Base-by-base conservation (phyloP, 257 asterid species). In the Ballota nigra region DNA sequence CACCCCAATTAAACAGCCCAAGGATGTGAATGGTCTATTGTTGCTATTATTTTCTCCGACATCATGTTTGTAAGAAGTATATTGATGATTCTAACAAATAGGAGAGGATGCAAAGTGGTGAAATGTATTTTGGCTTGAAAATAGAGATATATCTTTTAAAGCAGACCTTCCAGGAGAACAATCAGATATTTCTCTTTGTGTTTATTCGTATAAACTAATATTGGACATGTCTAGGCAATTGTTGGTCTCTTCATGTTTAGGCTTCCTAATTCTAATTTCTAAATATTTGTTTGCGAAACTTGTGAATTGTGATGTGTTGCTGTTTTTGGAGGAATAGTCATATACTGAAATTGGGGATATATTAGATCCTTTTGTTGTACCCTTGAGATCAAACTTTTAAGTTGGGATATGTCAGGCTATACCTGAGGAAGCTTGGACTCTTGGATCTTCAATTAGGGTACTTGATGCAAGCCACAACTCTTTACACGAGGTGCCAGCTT, bases 351-450 rank as follows among this genome's bases (percentile, higher is more conserved):
- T 41, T 41, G 66, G 60, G 61, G 26, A n/a, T 52, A 13, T 49
- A 57, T 59, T 53, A 61, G 40, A 73, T 73, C 57, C 11, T 19
- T 63, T 70, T 29, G 34, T 52, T 75, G 57, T 59, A 20, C 43
- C 68, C 56, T 68, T 68, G 40, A 33, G 66, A 55, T 56, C 70
- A 73, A 61, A 60, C 77, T 78, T 65, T n/a, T n/a, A n/a, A n/a
- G 70, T 79, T 79, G 75, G 77, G 68, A 75, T 64, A 70, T 87
- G 81, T 76, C 66, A 93, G 98, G 70, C 78, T 73, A 82, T 89
- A 75, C 96, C 98, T 63, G 96, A 78, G 41, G 96, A 93, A 74
- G 89, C 90, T 69, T 91, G 92, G 92, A 63, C 72, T 8, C 83
- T 87, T 74, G 92, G 88, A 71, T 34, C 82, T 61, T 78, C 76